phyloP scores from a whole-genome alignment of 2,329 filamentous ascomycete genomes.

The Didymella pinodella region DNA sequence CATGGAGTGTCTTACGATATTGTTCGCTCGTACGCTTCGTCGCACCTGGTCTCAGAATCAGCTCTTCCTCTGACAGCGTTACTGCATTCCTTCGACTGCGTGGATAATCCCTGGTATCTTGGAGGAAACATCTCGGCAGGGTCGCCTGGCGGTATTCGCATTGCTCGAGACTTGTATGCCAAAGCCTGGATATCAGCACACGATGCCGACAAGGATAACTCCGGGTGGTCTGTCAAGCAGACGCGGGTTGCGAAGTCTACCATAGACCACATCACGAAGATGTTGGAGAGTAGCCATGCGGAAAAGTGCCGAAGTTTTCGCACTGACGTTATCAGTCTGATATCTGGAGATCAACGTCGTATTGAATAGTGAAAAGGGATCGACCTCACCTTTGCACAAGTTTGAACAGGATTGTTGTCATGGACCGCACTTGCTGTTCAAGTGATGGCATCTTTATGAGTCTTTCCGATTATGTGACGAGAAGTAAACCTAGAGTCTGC shows the following conservation, averaged over 20 bases:
- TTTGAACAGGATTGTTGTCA: not conserved
- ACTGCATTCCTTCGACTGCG: slow-evolving; percentile 69
- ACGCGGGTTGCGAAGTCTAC: slow-evolving; percentile 55
- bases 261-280: slow-evolving; percentile 40
- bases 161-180: slow-evolving; percentile 63
- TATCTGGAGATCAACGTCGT: slow-evolving; percentile 32
- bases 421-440: not conserved
- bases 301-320: slow-evolving; percentile 18
- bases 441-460: not conserved
- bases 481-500: not conserved
- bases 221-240: slow-evolving; percentile 61
- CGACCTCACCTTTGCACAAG: not conserved
- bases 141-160: slow-evolving; percentile 64
- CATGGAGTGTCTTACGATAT: slow-evolving; percentile 66
- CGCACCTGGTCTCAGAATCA: slow-evolving; percentile 63
- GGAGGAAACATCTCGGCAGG: slow-evolving; percentile 67
- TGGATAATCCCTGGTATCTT: slow-evolving; percentile 68
- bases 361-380: slow-evolving; percentile 25
- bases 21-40: slow-evolving; percentile 64
- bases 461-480: not conserved
- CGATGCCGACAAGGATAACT: slow-evolving; percentile 66
- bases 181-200: slow-evolving; percentile 69
- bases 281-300: slow-evolving; percentile 34
- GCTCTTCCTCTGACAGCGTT: slow-evolving; percentile 70
- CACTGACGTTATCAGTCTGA: slow-evolving; percentile 33